phyloP scores from a whole-genome alignment of 768 basidiomycete genomes.

The Gloeopeniophorella convolvens region DNA sequence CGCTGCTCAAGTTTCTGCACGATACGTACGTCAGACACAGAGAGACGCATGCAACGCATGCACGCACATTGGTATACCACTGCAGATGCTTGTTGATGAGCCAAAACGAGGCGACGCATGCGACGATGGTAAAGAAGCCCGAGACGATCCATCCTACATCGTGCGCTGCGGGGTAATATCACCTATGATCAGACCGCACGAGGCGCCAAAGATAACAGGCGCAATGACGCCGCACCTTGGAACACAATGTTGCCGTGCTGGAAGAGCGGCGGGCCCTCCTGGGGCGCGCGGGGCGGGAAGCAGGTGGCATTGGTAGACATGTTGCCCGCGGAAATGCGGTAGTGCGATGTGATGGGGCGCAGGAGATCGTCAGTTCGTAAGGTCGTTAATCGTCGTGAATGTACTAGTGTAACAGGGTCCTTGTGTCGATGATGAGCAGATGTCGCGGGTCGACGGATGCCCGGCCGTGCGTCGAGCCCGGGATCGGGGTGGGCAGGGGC shows the following conservation, averaged over 20 bases:
- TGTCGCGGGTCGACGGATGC: too few relatives aligned
- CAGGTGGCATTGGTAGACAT: conserved; percentile 26
- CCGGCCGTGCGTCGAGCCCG: too few relatives aligned
- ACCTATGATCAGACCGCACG: not conserved
- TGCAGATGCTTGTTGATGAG: conserved; percentile 65
- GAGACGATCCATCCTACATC: conserved; percentile 70
- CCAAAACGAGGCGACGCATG: conserved; percentile 59
- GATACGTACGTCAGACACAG: not conserved
- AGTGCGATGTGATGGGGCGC: too few relatives aligned
- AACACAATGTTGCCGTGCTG: conserved; percentile 56
- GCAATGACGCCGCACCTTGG: conserved; percentile 39
- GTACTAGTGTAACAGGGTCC: too few relatives aligned
- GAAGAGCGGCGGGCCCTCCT: conserved; percentile 48
- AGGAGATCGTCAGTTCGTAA: conserved; percentile 6
- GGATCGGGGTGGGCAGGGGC: too few relatives aligned
- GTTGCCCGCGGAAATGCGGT: too few relatives aligned
- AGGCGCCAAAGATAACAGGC: not conserved
- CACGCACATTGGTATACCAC: conserved; percentile 63
- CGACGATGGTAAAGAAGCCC: conserved; percentile 50
- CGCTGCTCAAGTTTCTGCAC: conserved; percentile 62
- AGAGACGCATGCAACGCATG: not conserved
- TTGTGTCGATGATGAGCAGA: too few relatives aligned
- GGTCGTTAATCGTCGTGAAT: not conserved
- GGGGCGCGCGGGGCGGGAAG: conserved; percentile 36
- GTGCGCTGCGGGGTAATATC: conserved; percentile 36